Evolutionary conservation across 2,329 filamentous ascomycete genomes (phyloP).

Genomic region (Aureobasidium melanogenum): DNA sequence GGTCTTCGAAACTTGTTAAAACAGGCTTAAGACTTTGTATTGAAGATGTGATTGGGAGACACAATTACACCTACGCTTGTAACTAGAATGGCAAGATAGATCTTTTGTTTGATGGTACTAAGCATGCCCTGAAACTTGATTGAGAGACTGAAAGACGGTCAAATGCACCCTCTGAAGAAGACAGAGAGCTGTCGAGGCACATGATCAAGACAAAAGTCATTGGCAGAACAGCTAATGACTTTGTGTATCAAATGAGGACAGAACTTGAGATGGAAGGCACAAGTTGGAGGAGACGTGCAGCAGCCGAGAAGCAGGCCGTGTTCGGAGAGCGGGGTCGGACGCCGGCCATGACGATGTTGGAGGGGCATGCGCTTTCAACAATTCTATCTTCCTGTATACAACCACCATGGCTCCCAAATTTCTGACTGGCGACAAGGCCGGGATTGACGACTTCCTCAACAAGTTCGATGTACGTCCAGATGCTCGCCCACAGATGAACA

Average conservation of each 20-base stretch:
- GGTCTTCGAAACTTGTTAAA: not conserved
- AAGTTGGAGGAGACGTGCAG: not conserved
- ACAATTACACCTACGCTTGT: not conserved
- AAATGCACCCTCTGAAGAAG: too few relatives aligned
- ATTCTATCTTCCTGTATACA: not conserved
- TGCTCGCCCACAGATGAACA: not conserved
- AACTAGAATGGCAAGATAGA: not conserved
- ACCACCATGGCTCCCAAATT: slow-evolving; percentile 38
- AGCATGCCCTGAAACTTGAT: not conserved
- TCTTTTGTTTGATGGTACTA: not conserved
- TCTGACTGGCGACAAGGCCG: slow-evolving; percentile 69
- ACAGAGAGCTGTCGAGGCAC: too few relatives aligned
- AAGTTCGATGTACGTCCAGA: slow-evolving; percentile 66
- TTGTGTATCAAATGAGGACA: too few relatives aligned
- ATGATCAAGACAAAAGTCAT: too few relatives aligned
- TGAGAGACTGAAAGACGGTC: not conserved
- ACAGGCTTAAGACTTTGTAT: not conserved
- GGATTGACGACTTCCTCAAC: slow-evolving; percentile 75
- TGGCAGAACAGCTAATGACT: too few relatives aligned
- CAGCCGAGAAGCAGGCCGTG: not conserved
- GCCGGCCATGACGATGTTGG: not conserved
- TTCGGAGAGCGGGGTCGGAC: not conserved
- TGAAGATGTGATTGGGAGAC: not conserved
- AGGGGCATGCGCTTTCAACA: not conserved
- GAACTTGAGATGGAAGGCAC: not conserved